phyloP scores from a whole-genome alignment of 2,329 filamentous ascomycete genomes.

The Chrysosporium keratinophilum region DNA sequence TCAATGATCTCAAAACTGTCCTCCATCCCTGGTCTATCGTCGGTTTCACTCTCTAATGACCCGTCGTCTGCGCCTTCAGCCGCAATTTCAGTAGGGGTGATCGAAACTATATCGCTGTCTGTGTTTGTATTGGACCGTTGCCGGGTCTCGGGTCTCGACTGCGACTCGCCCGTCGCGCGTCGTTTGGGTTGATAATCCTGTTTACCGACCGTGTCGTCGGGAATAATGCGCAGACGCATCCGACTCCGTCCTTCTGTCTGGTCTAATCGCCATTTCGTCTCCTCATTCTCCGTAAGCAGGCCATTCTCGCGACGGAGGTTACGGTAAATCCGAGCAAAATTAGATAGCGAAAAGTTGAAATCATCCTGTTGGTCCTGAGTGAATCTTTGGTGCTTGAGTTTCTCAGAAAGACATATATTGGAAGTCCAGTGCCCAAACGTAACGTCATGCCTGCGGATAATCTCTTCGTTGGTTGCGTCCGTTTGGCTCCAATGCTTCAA shows the following conservation, averaged over 20 bases:
- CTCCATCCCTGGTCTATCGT: conserved; percentile 46
- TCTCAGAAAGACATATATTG: conserved; percentile 86
- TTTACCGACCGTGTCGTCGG: conserved; percentile 58
- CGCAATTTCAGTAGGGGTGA: conserved; percentile 27
- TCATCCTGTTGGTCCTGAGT: conserved; percentile 92
- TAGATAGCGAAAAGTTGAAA: conserved; percentile 61
- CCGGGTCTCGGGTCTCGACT: conserved; percentile 32
- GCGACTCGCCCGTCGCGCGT: conserved; percentile 43
- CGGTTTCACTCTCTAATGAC: conserved; percentile 25
- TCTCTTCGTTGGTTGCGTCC: conserved; percentile 56
- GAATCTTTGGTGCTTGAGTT: conserved; percentile 79
- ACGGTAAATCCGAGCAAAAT: conserved; percentile 67
- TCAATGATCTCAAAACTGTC: conserved; percentile 96
- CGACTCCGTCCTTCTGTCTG: conserved; percentile 91
- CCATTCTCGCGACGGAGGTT: conserved; percentile 71
- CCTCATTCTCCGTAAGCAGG: conserved; percentile 57
- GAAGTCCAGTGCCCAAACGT: conserved; percentile 86
- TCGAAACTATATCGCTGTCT: conserved; percentile 33
- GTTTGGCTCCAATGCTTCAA: conserved; percentile 70
- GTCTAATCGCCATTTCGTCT: conserved; percentile 80
- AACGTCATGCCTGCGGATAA: conserved; percentile 70
- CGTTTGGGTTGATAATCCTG: conserved; percentile 79
- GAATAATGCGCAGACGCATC: conserved; percentile 79
- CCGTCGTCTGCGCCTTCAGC: conserved; percentile 27
- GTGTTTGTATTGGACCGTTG: conserved; percentile 32